Evolutionary conservation across 2,329 filamentous ascomycete genomes (phyloP), one percentile per base, ranked within the genome.

Genomic region (Neurospora sp.): DNA sequence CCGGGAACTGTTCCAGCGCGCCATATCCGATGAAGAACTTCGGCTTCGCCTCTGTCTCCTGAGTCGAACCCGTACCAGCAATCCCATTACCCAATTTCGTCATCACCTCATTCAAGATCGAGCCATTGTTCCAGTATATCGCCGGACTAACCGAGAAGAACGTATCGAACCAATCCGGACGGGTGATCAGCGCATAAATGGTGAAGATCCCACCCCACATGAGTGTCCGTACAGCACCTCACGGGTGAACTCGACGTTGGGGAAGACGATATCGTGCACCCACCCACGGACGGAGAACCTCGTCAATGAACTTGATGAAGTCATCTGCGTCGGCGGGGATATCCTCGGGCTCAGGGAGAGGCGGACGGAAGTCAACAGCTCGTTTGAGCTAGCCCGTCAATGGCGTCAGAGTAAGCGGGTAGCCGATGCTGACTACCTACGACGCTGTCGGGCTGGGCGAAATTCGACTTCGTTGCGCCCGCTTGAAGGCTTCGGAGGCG

Each of bases 221-320:
- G 74, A 77, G 69, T 77, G 75, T 5, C 75, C 74, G 39, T 71
- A 75, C n/a, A 76, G 37, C 2, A 74, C 74, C 40, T 75, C 73
- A 17, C 72, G 71, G 3, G 71, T 70, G n/a, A 76, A 75, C 4
- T 33, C 41, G 0, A 77, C 73, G 5, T 70, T 65, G 11, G 75
- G 74, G 15, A 76, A 76, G 4, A 73, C 40, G 4, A 62, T 69
- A 1, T 66, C 23, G 1, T 68, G 69, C 19, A 77, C 72, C 4
- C 33, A 33, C 33, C 67, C 75, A 76, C 0, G 76, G 76, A 19
- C 73, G 73, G 8, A 77, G 70, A 1, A 68, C 68, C 2, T 67
- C 68, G 57, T 73, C 71, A 36, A 77, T 71, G 38, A 77, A 76
- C 10, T 72, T 70, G 67, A 76, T 72, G 41, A 77, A 75, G 33